phyloP scores from a whole-genome alignment of 2,329 filamentous ascomycete genomes.

The Teratosphaeria gauchensis region DNA sequence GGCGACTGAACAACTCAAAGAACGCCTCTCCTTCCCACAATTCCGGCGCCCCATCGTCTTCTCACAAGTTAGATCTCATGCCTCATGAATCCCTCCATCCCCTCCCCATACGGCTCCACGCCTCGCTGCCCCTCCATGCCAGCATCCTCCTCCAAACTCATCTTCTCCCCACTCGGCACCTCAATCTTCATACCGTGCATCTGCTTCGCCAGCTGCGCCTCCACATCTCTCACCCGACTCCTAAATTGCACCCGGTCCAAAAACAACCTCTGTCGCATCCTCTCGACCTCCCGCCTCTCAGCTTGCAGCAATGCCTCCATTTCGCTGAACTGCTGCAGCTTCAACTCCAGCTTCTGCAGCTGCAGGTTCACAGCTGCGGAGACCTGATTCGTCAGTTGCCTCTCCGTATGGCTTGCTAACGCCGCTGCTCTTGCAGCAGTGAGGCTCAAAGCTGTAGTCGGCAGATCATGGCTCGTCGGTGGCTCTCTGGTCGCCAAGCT shows the following conservation, averaged over 20 bases:
- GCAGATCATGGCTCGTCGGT: conserved; percentile 30
- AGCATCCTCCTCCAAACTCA: conserved; percentile 8
- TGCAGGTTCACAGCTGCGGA: conserved; percentile 87
- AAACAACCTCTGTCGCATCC: conserved; percentile 85
- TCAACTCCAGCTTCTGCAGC: conserved; percentile 91
- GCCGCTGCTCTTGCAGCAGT: conserved; percentile 78
- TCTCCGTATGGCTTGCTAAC: conserved; percentile 89
- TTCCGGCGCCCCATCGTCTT: neutral
- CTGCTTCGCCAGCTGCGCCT: conserved; percentile 41
- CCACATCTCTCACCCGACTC: conserved; percentile 72
- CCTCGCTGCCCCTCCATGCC: conserved; percentile 3
- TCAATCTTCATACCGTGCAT: conserved; percentile 18
- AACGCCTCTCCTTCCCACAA: too few species aligned
- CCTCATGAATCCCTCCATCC: conserved; percentile 21
- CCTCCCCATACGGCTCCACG: conserved; percentile 14
- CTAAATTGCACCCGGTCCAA: conserved; percentile 85
- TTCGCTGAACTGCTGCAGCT: conserved; percentile 91
- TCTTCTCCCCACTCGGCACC: conserved; percentile 14
- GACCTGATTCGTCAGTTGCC: conserved; percentile 89
- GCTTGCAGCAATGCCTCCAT: conserved; percentile 88
- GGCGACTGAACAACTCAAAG: too few species aligned
- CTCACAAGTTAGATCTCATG: conserved; percentile 15
- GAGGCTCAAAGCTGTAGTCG: conserved; percentile 74
- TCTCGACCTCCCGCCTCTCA: conserved; percentile 85
- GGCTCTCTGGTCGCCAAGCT: conserved; percentile 40